Percentiles rank a stretch among this genome's conserved stretches.
phyloP scores from a whole-genome alignment of 371 early-diverging fungal genomes.

The Zychaea mexicana region DNA sequence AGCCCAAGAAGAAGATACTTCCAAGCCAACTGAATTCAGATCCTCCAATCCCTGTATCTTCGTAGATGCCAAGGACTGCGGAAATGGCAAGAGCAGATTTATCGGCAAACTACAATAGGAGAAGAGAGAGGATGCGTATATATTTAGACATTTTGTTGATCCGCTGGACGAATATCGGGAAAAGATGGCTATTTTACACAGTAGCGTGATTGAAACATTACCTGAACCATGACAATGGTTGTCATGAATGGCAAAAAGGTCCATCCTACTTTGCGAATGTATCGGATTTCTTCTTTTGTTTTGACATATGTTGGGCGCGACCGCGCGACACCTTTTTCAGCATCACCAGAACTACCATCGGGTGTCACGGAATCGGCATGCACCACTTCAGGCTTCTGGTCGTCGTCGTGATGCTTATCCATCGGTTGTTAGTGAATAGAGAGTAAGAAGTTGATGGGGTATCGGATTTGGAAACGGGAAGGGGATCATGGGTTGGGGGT shows the following conservation, averaged over 20 bases:
- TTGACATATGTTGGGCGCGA: constrained; percentile 3
- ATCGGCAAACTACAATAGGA: constrained; percentile 26
- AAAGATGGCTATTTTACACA: neutral
- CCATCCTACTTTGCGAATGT: constrained; percentile 31
- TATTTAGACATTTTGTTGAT: neutral
- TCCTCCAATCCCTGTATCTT: constrained; percentile 21
- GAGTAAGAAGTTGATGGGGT: neutral
- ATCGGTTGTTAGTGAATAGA: neutral
- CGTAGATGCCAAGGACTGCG: constrained; percentile 28
- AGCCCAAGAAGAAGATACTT: constrained; percentile 12
- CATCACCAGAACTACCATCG: neutral
- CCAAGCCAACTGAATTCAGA: constrained; percentile 26
- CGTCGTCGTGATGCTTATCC: neutral
- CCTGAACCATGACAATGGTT: constrained; percentile 32
- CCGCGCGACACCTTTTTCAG: neutral
- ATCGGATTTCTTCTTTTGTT: constrained; percentile 23
- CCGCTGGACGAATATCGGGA: neutral
- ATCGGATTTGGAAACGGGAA: neutral
- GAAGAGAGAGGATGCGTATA: neutral
- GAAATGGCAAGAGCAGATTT: constrained; percentile 29
- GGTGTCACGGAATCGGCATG: neutral
- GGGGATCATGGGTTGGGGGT: neutral
- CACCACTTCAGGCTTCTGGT: neutral
- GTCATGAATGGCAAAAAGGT: constrained; percentile 28
- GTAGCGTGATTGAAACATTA: neutral